Evolutionary conservation across 768 basidiomycete genomes (phyloP), one percentile per base, ranked within the genome.

Genomic region (Ephemerocybe angulata): DNA sequence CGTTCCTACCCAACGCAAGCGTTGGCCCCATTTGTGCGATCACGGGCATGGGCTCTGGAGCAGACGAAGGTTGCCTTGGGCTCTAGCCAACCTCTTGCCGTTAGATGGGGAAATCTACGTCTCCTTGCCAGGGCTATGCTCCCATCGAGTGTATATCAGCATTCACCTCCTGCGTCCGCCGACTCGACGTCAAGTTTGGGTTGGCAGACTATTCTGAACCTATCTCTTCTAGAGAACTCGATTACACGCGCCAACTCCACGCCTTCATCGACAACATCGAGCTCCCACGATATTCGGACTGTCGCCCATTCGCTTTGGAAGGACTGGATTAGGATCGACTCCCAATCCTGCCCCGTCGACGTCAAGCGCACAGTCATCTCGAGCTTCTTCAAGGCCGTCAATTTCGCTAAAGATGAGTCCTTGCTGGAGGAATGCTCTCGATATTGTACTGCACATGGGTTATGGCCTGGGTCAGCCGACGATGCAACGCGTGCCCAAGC

Each of bases 101-200:
- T 57, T 22, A 76, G 77, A 8, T 83, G 82, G 82, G 65, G 57
- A 35, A 75, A 73, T 44, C 57, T 83, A 7, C 49, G 66, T 4
- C 56, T 79, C 13, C 63, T 81, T 38, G 74, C 76, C 19, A 43
- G 19, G 11, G 42, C 38, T 28, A 42, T 53, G 38, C 31, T 10
- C 25, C n/a, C 33, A 21, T 25, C 41, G 21, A 12, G 11, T 44
- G 6, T n/a, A 29, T 3, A 17, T 44, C 27, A 11, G 22, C 29
- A 31, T 27, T 53, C 15, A 7, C n/a, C 17, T 10, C 27, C 6
- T 53, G 40, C 29, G 33, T 35, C 33, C 17, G 33, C 21, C n/a
- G n/a, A n/a, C n/a, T n/a, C 17, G 17, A 35, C 53, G 15, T 4
- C 44, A 54, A 33, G 37, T 13, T 30, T 17, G 12, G n/a, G 22